Conservation (phyloP, 345 rosid species). For the Dimocarpus longan region DNA sequence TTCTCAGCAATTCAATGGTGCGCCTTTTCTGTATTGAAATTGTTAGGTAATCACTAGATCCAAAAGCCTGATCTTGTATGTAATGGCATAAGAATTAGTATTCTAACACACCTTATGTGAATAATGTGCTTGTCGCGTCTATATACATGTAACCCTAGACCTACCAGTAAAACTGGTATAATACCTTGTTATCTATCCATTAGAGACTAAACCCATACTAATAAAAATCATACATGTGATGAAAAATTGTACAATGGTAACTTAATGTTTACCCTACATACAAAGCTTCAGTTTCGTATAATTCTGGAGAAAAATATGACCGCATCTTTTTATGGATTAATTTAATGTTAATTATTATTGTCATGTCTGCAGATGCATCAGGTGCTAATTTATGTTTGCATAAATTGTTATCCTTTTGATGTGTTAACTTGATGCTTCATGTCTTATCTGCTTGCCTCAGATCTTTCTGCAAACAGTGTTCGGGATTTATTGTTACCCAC, state of each 20-base stretch:
- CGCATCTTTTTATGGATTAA: background rate
- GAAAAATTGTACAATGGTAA: background rate
- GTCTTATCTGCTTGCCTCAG: conserved; percentile 40
- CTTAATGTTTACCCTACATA: background rate
- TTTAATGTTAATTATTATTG: background rate
- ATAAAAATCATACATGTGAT: no score
- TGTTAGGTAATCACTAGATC: background rate
- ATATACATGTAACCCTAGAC: background rate
- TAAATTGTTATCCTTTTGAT: background rate
- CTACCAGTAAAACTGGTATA: background rate
- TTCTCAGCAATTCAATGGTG: background rate
- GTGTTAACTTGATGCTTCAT: conserved; percentile 3
- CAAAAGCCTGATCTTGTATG: background rate
- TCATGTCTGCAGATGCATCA: background rate
- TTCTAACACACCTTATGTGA: background rate
- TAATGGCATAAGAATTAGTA: background rate
- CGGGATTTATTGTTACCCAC: conserved; percentile 79
- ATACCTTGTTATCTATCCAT: no score
- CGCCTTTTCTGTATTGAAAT: background rate
- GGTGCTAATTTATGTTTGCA: background rate
- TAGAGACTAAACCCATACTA: no score
- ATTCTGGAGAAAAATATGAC: background rate
- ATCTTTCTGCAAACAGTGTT: conserved; percentile 66
- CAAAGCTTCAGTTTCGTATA: background rate
- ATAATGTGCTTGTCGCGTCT: background rate